Conservation (phyloP, 371 early-diverging fungal genomes). For the Astathelohania contejeani region DNA sequence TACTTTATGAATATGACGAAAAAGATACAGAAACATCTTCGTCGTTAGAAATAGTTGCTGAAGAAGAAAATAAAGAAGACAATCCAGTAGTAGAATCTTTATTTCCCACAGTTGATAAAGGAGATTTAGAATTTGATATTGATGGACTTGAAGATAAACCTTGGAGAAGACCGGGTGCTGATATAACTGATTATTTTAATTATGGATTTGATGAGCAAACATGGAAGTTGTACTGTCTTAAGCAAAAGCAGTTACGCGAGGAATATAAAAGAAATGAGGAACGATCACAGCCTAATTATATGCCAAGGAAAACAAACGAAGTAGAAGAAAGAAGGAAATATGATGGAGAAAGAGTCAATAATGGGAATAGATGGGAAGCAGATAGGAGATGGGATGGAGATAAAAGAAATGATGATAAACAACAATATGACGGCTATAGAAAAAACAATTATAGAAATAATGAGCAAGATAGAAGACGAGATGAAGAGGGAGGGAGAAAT, state of each 20-base stretch:
- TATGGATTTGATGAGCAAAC: constrained; percentile 83
- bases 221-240: constrained; percentile 72
- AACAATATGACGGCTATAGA: neutral
- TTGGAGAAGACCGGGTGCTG: constrained; percentile 86
- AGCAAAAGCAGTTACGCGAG: constrained; percentile 66
- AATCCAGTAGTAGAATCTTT: too few species aligned
- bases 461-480: neutral
- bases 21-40: too few species aligned
- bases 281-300: neutral
- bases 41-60: too few species aligned
- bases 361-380: neutral
- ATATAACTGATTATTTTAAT: constrained; percentile 92
- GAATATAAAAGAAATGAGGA: constrained; percentile 30
- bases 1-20: too few species aligned
- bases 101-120: constrained; percentile 15
- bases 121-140: constrained; percentile 64
- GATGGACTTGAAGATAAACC: constrained; percentile 77
- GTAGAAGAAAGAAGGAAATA: neutral
- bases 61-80: too few species aligned
- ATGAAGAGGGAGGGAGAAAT: neutral
- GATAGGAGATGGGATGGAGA: neutral
- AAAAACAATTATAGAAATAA: neutral
- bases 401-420: neutral
- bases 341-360: neutral
- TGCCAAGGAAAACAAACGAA: neutral